phyloP scores from a whole-genome alignment of 2,329 filamentous ascomycete genomes.

The Fusarium marasasianum region DNA sequence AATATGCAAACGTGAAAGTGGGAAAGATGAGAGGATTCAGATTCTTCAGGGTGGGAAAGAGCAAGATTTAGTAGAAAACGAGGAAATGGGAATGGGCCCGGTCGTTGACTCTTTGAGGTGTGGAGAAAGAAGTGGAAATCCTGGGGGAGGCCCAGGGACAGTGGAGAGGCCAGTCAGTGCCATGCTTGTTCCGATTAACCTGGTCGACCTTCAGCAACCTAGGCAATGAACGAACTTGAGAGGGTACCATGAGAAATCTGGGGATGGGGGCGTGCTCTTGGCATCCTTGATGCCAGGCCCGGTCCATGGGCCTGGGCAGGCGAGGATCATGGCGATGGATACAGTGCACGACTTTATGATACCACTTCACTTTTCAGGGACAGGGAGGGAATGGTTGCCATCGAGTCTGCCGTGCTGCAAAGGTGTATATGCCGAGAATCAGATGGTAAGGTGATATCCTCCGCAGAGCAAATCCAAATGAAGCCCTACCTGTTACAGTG shows the following conservation, averaged over 20 bases:
- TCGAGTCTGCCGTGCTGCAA: neutral
- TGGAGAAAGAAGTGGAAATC: conserved; percentile 44
- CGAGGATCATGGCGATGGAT: conserved; percentile 21
- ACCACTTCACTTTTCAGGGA: conserved; percentile 5
- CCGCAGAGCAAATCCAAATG: neutral
- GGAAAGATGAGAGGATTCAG: conserved; percentile 21
- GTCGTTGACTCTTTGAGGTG: conserved; percentile 21
- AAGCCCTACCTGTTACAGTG: conserved; percentile 13
- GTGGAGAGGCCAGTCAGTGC: conserved; percentile 33
- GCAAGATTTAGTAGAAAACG: conserved; percentile 39
- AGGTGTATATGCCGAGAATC: conserved; percentile 3
- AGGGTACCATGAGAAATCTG: neutral
- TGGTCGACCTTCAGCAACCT: neutral
- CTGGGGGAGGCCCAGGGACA: conserved; percentile 41
- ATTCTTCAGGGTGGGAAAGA: conserved; percentile 33
- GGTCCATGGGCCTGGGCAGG: conserved; percentile 3
- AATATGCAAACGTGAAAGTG: conserved; percentile 8
- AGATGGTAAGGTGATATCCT: neutral
- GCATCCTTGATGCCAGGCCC: neutral
- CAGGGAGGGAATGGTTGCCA: neutral
- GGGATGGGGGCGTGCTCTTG: conserved; percentile 23
- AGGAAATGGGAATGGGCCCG: conserved; percentile 35
- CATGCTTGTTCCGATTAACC: conserved; percentile 11
- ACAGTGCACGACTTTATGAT: conserved; percentile 23
- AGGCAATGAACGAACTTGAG: neutral